Percentiles rank a stretch among this genome's conserved stretches.
phyloP scores from a whole-genome alignment of 2,329 filamentous ascomycete species.

The Ophiostoma triangulosporum region DNA sequence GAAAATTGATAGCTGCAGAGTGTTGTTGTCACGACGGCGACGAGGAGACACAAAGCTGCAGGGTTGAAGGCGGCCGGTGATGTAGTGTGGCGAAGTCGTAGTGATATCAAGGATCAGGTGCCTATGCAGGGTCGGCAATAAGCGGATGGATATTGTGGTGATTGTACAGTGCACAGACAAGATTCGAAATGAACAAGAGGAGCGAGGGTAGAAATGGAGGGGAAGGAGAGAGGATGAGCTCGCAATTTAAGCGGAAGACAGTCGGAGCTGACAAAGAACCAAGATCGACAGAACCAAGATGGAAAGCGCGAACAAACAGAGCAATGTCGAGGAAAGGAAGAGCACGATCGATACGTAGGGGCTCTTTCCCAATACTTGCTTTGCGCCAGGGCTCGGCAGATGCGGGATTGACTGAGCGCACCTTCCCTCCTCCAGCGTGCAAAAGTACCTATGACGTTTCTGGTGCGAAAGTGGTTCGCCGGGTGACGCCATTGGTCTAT shows the following conservation, averaged over 20 bases:
- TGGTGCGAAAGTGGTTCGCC: background rate
- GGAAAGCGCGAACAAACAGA: background rate
- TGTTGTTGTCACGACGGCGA: constrained; percentile 5
- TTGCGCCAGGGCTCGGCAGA: constrained; percentile 3
- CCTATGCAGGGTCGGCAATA: background rate
- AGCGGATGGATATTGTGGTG: background rate
- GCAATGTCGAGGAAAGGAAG: no score
- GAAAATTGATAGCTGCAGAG: background rate
- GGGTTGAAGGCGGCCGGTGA: constrained; percentile 3
- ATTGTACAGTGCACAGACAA: background rate
- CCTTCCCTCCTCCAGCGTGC: background rate
- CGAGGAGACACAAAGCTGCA: constrained; percentile 8
- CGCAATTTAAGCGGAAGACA: constrained; percentile 8
- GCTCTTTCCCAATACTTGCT: background rate
- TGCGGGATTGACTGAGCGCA: constrained; percentile 1
- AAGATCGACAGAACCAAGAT: background rate
- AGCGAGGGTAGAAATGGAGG: background rate
- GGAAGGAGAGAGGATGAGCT: background rate
- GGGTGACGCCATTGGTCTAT: background rate
- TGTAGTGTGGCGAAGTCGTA: background rate
- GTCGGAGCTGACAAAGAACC: constrained; percentile 1
- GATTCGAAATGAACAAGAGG: background rate
- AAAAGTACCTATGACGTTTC: no score
- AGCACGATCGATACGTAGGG: background rate
- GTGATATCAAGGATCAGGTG: background rate